Percentiles rank a stretch among this genome's conserved stretches.
These are phyloP conservation scores for Coemansia pectinata DNA, from an alignment of 192 early-diverging fungal species.

Conservation along the genomic window DNA sequence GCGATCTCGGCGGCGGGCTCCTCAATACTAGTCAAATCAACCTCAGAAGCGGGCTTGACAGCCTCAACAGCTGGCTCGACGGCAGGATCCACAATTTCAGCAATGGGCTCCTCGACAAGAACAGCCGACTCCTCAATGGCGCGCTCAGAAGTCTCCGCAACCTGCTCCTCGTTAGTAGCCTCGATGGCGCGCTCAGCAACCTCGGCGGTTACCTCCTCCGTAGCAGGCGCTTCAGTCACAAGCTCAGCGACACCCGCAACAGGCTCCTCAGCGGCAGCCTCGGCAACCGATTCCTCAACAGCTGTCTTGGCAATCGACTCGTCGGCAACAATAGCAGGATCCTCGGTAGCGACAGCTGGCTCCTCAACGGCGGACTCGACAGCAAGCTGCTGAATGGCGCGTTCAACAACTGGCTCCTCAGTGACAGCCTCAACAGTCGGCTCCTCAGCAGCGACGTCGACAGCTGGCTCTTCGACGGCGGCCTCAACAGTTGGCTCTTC, in stretches of 20 bases:
- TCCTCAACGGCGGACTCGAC: neutral
- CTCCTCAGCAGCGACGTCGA: neutral
- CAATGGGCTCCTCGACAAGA: neutral
- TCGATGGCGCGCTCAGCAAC: neutral
- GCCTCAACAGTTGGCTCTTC: neutral
- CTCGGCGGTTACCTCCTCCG: too few species aligned
- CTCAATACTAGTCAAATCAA: too few species aligned
- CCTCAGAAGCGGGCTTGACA: too few species aligned
- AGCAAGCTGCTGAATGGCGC: too few species aligned
- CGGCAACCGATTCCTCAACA: too few species aligned
- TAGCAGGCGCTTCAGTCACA: neutral
- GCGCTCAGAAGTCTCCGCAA: too few species aligned
- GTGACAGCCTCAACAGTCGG: neutral
- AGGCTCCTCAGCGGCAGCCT: too few species aligned
- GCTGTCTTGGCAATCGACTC: too few species aligned
- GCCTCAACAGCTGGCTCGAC: neutral
- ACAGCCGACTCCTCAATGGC: neutral
- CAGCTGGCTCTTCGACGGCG: neutral
- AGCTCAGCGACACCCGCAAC: neutral
- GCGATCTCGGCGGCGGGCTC: neutral
- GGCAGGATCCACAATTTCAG: constrained; percentile 3
- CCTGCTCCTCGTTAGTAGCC: neutral
- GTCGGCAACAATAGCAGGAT: neutral
- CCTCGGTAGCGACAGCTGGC: neutral
- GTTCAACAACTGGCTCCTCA: neutral